phyloP scores from a whole-genome alignment of 2,329 filamentous ascomycete species.

The Colletotrichum acutatum region DNA sequence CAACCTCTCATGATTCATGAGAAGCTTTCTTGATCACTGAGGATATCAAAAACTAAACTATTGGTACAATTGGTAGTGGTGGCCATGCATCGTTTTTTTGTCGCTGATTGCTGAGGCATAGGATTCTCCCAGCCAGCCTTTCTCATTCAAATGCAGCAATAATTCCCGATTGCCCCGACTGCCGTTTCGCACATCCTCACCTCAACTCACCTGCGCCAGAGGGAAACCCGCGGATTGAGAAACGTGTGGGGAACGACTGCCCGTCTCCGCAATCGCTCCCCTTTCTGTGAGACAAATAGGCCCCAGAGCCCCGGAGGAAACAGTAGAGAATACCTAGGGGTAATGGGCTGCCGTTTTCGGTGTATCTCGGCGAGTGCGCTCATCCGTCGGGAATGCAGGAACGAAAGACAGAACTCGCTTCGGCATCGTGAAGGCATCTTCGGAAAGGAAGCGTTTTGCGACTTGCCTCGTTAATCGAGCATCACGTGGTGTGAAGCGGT shows the following conservation, averaged over 20 bases:
- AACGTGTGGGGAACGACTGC: background rate
- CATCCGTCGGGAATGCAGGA: background rate
- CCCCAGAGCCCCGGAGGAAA: background rate
- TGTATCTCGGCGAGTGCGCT: conserved; percentile 18
- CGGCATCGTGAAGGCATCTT: background rate
- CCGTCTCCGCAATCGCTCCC: conserved; percentile 16
- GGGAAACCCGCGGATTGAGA: background rate
- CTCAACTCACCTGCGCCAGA: background rate
- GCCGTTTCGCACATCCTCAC: conserved; percentile 10
- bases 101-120: background rate
- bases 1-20: conserved; percentile 31
- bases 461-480: background rate
- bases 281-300: conserved; percentile 14
- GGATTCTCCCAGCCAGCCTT: background rate
- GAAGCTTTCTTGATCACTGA: background rate
- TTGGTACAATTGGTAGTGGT: background rate
- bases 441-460: background rate
- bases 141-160: conserved; percentile 27
- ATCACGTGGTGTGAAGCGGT: background rate
- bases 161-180: conserved; percentile 25
- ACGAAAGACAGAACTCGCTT: background rate
- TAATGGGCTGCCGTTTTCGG: background rate
- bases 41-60: background rate
- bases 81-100: background rate
- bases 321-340: background rate